Conservation (phyloP, 345 rosid genomes). For the Syzygium aromaticum region DNA sequence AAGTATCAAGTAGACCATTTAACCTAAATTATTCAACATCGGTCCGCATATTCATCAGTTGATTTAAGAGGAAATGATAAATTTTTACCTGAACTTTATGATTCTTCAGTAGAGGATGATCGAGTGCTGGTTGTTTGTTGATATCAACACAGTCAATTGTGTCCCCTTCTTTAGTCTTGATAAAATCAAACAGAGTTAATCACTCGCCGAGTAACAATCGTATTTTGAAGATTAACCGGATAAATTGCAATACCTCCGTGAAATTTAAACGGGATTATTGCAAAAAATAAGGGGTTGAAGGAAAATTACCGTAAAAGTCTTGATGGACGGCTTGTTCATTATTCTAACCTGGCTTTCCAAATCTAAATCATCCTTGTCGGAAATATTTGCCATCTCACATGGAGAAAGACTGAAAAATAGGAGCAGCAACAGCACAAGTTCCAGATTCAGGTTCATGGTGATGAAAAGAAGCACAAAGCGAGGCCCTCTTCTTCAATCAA, state of each 20-base stretch:
- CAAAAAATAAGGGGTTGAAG: too few relatives aligned
- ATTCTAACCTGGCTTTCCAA: too few relatives aligned
- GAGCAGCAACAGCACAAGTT: neutral
- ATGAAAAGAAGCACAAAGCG: neutral
- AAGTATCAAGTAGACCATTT: neutral
- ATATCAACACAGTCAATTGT: neutral
- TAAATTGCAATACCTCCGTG: too few relatives aligned
- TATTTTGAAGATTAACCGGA: too few relatives aligned
- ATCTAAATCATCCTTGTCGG: too few relatives aligned
- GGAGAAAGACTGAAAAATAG: neutral
- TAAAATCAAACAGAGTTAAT: too few relatives aligned
- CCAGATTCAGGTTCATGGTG: neutral
- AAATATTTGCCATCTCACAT: too few relatives aligned
- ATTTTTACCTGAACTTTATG: neutral
- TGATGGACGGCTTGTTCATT: too few relatives aligned
- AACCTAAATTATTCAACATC: neutral
- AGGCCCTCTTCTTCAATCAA: neutral
- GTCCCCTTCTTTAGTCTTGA: too few relatives aligned
- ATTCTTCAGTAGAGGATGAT: neutral
- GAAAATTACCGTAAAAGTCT: too few relatives aligned
- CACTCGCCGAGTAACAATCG: too few relatives aligned
- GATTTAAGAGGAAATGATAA: neutral
- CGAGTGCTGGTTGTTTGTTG: neutral
- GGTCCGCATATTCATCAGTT: neutral
- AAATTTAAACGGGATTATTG: too few relatives aligned